These are phyloP conservation scores for Hypoxylon perforatum DNA, from an alignment of 495 filamentous ascomycete genomes.

Conservation along the genomic window DNA sequence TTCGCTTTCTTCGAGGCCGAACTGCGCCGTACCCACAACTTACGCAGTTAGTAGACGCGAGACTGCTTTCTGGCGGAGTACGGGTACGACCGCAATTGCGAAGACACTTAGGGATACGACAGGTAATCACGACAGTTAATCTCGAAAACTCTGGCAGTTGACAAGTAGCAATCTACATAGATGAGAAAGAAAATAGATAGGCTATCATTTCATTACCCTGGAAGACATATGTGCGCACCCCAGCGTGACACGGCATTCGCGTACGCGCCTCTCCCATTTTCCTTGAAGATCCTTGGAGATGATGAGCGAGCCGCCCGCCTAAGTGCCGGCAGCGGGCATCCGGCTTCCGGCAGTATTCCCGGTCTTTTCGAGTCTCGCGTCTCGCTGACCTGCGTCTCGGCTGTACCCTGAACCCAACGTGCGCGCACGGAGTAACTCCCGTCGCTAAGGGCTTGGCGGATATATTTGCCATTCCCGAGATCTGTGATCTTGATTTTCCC, in stretches of 20 bases:
- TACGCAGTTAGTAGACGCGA: too few relatives aligned
- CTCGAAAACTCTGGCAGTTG: too few relatives aligned
- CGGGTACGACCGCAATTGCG: too few relatives aligned
- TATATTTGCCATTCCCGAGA: too few relatives aligned
- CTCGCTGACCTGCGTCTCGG: background rate
- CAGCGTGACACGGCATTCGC: constrained; percentile 12
- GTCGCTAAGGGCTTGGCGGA: background rate
- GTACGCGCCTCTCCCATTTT: background rate
- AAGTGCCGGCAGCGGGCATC: constrained; percentile 20
- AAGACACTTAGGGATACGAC: too few relatives aligned
- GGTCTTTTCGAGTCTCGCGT: background rate
- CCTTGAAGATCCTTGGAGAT: too few relatives aligned
- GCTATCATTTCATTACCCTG: constrained; percentile 5
- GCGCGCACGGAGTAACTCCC: background rate
- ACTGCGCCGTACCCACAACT: too few relatives aligned
- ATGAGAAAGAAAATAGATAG: constrained; percentile 8
- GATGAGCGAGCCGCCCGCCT: background rate
- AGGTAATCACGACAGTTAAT: too few relatives aligned
- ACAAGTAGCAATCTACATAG: too few relatives aligned
- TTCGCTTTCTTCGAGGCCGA: background rate
- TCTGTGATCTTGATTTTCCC: too few relatives aligned
- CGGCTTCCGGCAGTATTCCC: constrained; percentile 14
- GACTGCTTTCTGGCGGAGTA: too few relatives aligned
- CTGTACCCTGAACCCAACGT: background rate
- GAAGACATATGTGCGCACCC: background rate